These are phyloP conservation scores for Cordyceps militaris DNA, from an alignment of 2,329 filamentous ascomycete genomes.

Conservation along the genomic window DNA sequence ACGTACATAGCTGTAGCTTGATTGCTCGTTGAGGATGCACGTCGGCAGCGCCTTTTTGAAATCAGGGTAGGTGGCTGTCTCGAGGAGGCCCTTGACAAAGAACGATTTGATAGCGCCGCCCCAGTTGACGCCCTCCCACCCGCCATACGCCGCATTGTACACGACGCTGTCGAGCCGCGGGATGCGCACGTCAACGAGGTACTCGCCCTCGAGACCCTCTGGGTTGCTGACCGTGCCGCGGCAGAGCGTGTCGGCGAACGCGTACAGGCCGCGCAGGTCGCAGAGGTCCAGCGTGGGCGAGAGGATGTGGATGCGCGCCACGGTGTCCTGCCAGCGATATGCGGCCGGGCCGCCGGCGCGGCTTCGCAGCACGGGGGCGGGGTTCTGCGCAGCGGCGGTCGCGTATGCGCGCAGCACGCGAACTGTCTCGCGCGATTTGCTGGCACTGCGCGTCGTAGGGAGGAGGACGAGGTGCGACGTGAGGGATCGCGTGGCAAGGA, in stretches of 20 bases:
- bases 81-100: conserved; percentile 53
- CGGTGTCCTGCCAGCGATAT: conserved; percentile 32
- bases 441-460: conserved; percentile 69
- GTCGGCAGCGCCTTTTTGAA: conserved; percentile 61
- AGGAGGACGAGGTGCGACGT: conserved; percentile 69
- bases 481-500: conserved; percentile 61
- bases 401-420: conserved; percentile 54
- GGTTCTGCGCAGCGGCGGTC: conserved; percentile 32
- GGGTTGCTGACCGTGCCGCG: conserved; percentile 39
- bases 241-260: conserved; percentile 40
- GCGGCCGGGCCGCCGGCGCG: conserved; percentile 25
- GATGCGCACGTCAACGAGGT: conserved; percentile 41
- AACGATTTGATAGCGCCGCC: conserved; percentile 44
- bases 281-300: conserved; percentile 55
- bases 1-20: conserved; percentile 29
- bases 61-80: conserved; percentile 66
- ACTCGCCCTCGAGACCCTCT: conserved; percentile 29
- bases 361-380: conserved; percentile 30
- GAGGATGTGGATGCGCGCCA: conserved; percentile 49
- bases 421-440: conserved; percentile 70
- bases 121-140: conserved; percentile 77
- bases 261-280: conserved; percentile 44
- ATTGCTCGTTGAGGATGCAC: conserved; percentile 34
- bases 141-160: conserved; percentile 83
- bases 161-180: conserved; percentile 72